Evolutionary conservation across 129 eudicot species (phyloP), one percentile per base, ranked within the genome.

Genomic region (Helichrysum umbraculigerum): DNA sequence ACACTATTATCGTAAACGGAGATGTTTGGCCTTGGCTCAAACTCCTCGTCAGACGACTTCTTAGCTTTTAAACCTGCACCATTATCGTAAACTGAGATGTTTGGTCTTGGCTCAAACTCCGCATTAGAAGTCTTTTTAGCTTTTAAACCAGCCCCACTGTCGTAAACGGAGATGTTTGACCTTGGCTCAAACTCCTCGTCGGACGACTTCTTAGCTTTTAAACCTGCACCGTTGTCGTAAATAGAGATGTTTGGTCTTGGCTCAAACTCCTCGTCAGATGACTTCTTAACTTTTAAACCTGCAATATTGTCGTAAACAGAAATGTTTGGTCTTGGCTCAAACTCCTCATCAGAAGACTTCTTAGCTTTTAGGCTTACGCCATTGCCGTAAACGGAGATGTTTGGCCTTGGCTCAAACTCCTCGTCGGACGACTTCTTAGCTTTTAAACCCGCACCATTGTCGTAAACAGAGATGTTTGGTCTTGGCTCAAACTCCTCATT

Each of bases 71-170:
- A 1, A 0, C 17, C 35, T 0, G 0, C 35, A 8, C 66, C 33
- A 60, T 60, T 39, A 20, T 12, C 61, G 0, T 70, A 70, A 4
- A 25, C 42, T 0, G 74, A 22, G 0, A 28, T 11, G 0, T 28
- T 70, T 15, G 74, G 74, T 0, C 74, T 42, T 7, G 74, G 74
- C 6, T 70, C 60, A 42, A 68, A 68, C 6, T 68, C 73, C 0
- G 28, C 39, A 0, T 14, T 9, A 11, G 35, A 25, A 4, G 37
- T 12, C 7, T 29, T 61, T 2, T 61, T 61, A 12, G 1, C 67
- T 61, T 3, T 29, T 10, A 61, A 5, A 0, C n/a, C 20, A 0
- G 34, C 37, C 3, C 20, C 34, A 25, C 12, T 21, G 21, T 41
- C 74, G 2, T 70, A 70, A 12, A 25, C 61, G 0, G 74, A 22